Base-by-base conservation (phyloP, 1,284 basidiomycete genomes). In the Tilletia walkeri region DNA sequence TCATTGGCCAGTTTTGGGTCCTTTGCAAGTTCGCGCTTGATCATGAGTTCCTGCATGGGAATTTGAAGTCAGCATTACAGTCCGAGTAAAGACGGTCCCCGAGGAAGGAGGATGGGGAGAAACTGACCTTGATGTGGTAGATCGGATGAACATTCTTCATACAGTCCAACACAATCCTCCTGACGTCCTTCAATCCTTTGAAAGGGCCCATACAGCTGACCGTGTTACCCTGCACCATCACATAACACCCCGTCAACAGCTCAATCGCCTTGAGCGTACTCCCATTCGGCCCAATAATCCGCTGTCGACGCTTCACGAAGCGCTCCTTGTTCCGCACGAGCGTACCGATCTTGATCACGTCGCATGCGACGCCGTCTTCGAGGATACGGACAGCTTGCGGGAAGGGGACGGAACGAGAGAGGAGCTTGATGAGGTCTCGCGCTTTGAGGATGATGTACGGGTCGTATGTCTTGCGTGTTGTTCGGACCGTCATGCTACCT, bases 61-160 rank as follows among this genome's bases (percentile, higher is more conserved):
- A 63, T 53, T 54, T 24, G 14, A 48, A 39, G 38, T 54, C 70
- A 36, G 24, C 24, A 30, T 2, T 30, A 30, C 24, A 30, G 24
- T 48, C 24, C 24, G 24, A 30, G 24, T 30, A 30, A 30, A n/a
- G 47, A 48, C 47, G 47, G 12, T 12, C 54, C 18, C 24, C 5
- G 34, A 39, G 20, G 45, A 56, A 65, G 14, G 20, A 20, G 65
- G 61, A 49, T 49, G 76, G 85, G 36, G 56, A 18, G 6, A 53
- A 7, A 30, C 59, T 63, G 48, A 92, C 93, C 85, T 99, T 99
- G 86, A 99, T 99, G 76, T 95, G 91, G 84, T 99, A 99, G 82
- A 99, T 99, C 2, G 96, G 96, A 82, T 99, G 96, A 67, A 99
- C 92, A 82, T 99, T 99, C 86, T 93, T 95, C 93, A 99, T 96